phyloP scores from a whole-genome alignment of 2,329 filamentous ascomycete genomes.

The Lecanicillium sp. region DNA sequence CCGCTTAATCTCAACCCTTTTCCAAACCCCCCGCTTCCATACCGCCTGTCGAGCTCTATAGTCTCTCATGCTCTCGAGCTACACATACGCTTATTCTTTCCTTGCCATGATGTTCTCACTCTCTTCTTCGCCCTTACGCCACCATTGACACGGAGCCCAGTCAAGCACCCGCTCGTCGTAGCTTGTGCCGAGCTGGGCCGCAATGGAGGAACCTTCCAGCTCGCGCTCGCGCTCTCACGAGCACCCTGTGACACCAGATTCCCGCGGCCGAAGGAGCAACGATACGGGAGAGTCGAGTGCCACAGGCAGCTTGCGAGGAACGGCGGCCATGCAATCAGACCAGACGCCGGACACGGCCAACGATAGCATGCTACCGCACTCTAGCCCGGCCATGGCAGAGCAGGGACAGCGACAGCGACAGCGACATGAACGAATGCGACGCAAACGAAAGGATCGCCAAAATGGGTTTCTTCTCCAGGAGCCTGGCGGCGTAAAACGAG shows the following conservation, averaged over 20 bases:
- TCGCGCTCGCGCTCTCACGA: too few relatives aligned
- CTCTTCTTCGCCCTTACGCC: too few relatives aligned
- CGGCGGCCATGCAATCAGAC: conserved; percentile 4
- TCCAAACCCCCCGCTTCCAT: too few relatives aligned
- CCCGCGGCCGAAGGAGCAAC: conserved; percentile 25
- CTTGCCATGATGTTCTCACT: too few relatives aligned
- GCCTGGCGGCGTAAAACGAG: neutral
- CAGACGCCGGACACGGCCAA: conserved; percentile 10
- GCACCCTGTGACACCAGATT: conserved; percentile 4
- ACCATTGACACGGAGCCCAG: too few relatives aligned
- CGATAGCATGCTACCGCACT: conserved; percentile 9
- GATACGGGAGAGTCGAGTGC: conserved; percentile 37
- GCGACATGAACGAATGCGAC: conserved; percentile 9
- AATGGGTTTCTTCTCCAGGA: conserved; percentile 8
- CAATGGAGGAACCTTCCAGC: too few relatives aligned
- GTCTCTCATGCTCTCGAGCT: too few relatives aligned
- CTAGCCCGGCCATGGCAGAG: conserved; percentile 1
- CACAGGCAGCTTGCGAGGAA: conserved; percentile 20
- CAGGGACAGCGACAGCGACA: conserved; percentile 11
- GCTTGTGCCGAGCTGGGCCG: too few relatives aligned
- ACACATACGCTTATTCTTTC: too few relatives aligned
- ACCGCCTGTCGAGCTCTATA: too few relatives aligned
- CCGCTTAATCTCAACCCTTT: too few relatives aligned
- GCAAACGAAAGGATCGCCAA: conserved; percentile 14
- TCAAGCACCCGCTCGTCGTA: too few relatives aligned